phyloP scores from a whole-genome alignment of 495 filamentous ascomycete genomes.

The Hypoxylon lenormandii region DNA sequence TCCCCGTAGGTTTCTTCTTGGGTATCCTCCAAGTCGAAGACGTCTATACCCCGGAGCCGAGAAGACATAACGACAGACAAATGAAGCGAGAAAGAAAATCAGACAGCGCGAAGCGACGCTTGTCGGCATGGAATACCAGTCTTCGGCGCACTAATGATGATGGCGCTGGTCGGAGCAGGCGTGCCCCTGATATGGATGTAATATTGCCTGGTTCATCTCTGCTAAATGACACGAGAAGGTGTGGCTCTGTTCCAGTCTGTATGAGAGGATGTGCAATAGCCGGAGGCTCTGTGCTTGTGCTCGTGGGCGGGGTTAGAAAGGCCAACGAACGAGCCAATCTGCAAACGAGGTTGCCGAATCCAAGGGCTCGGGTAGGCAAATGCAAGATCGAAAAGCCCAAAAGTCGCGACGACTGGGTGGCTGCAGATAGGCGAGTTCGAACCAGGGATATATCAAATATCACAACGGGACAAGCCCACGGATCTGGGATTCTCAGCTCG shows the following conservation, averaged over 20 bases:
- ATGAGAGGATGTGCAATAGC: conserved; percentile 14
- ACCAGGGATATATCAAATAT: conserved; percentile 42
- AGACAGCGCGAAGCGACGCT: conserved; percentile 30
- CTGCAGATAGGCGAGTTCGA: conserved; percentile 41
- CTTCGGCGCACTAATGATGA: conserved; percentile 23
- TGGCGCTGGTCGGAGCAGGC: conserved; percentile 19
- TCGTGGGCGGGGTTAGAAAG: conserved; percentile 10
- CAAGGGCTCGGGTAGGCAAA: conserved; percentile 33
- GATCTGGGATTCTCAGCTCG: conserved; percentile 32
- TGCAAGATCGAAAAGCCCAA: conserved; percentile 34
- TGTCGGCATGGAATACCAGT: conserved; percentile 16
- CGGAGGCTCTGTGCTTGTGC: conserved; percentile 29
- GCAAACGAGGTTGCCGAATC: conserved; percentile 46
- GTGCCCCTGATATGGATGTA: conserved; percentile 32
- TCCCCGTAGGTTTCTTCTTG: conserved; percentile 39
- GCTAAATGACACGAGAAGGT: conserved; percentile 17
- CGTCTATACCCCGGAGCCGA: conserved; percentile 44
- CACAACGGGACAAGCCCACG: conserved; percentile 36
- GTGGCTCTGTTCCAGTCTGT: conserved; percentile 7
- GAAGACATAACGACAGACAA: conserved; percentile 53
- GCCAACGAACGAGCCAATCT: conserved; percentile 28
- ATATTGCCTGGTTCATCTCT: conserved; percentile 35
- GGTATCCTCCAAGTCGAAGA: conserved; percentile 38
- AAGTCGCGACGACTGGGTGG: conserved; percentile 42
- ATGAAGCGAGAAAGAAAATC: conserved; percentile 2